These are phyloP conservation scores for Gossypium davidsonii DNA, from an alignment of 441 rosid species.

Conservation along the genomic window DNA sequence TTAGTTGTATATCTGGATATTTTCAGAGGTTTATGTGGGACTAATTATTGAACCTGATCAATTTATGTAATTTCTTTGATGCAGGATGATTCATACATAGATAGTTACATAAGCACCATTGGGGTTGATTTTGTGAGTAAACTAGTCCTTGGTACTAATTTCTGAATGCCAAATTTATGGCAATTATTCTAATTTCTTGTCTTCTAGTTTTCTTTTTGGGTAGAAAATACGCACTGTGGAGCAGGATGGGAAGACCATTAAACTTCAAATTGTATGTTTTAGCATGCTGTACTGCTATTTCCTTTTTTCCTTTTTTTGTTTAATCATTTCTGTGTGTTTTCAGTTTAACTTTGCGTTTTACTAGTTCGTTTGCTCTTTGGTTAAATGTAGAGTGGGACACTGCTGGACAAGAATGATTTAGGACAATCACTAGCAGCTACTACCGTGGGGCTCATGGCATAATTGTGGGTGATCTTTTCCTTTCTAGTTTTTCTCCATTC, in stretches of 20 bases:
- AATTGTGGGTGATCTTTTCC: constrained; percentile 23
- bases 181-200: background rate
- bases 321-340: background rate
- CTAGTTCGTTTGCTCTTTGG: background rate
- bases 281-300: background rate
- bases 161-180: background rate
- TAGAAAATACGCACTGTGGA: constrained; percentile 69
- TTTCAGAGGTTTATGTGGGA: background rate
- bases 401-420: constrained; percentile 46
- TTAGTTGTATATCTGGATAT: background rate
- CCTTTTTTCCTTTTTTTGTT: background rate
- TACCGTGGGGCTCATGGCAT: constrained; percentile 40
- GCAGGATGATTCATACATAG: constrained; percentile 60
- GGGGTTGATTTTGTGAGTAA: constrained; percentile 63
- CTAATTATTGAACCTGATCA: background rate
- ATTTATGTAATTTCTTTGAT: background rate
- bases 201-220: constrained; percentile 7
- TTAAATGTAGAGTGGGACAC: constrained; percentile 39
- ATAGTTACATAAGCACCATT: constrained; percentile 60
- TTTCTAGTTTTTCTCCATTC: background rate
- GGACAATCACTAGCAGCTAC: constrained; percentile 39
- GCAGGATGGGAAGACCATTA: constrained; percentile 60
- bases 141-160: background rate
- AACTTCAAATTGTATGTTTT: constrained; percentile 38
- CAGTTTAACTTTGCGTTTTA: background rate